Conservation (phyloP, 129 eudicot species). For the Helichrysum umbraculigerum region DNA sequence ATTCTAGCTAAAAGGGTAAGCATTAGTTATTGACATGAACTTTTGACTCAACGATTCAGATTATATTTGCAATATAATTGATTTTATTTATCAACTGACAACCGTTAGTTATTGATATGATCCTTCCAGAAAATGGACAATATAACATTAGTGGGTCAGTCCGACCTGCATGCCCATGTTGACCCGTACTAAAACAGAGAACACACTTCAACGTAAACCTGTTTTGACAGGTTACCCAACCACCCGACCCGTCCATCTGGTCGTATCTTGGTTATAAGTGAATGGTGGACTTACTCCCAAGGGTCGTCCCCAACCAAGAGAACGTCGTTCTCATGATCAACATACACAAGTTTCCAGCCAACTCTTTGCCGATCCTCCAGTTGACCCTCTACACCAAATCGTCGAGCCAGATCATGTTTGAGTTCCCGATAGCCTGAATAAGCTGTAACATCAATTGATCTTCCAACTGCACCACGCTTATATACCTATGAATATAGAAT, state of each 20-base stretch:
- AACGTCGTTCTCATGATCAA: constrained; percentile 88
- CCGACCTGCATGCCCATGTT: neutral
- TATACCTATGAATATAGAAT: constrained; percentile 49
- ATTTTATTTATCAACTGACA: too few relatives aligned
- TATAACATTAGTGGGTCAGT: neutral
- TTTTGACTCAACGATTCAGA: too few relatives aligned
- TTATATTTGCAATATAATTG: too few relatives aligned
- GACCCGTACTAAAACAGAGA: neutral
- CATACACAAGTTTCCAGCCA: constrained; percentile 95
- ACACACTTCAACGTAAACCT: neutral
- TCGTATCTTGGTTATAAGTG: neutral
- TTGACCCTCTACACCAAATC: constrained; percentile 91
- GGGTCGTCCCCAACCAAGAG: constrained; percentile 93
- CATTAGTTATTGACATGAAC: too few relatives aligned
- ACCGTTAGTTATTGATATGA: neutral
- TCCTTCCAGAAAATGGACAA: neutral
- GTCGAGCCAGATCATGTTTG: constrained; percentile 81
- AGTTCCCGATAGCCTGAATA: constrained; percentile 86
- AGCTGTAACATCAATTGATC: constrained; percentile 80
- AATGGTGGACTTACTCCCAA: constrained; percentile 76
- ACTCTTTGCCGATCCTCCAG: constrained; percentile 77
- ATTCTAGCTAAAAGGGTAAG: neutral
- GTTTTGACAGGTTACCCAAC: neutral
- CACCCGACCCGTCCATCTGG: neutral
- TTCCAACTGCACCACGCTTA: constrained; percentile 95